Evolutionary conservation across 1,284 basidiomycete genomes (phyloP), one percentile per base, ranked within the genome.

Genomic region (Apiotrichum brassicae): DNA sequence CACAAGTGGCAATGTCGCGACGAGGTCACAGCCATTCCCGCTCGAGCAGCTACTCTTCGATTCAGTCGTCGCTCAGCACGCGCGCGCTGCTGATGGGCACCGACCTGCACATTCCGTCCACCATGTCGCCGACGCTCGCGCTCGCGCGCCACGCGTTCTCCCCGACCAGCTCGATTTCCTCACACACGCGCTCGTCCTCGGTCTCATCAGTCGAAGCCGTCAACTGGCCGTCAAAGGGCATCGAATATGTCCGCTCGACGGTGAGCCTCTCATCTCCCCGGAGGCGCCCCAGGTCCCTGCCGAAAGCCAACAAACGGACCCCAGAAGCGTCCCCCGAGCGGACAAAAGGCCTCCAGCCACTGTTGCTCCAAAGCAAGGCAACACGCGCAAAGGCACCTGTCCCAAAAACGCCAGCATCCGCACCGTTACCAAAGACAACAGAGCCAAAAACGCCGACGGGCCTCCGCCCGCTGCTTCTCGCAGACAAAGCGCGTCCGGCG

Each of bases 61-160:
- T 28, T 19, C 40, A 42, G 26, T 42, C 40, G 3, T 40, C 38
- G 16, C 23, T 40, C 2, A 7, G 14, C 4, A 23, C 14, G 4
- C 26, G 26, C 3, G 16, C 26, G 9, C 18, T 12, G 28, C 14
- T 30, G 2, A 6, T 40, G 3, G 1, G 9, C n/a, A 20, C 26
- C n/a, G 40, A 40, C 25, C 8, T 25, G 14, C 38, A 40, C 23
- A 26, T 40, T n/a, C n/a, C n/a, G n/a, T n/a, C 16, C 9, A 32
- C 40, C 7, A 28, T 42, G 26, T 42, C 40, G 25, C 40, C 40
- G n/a, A 42, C 40, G 11, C 28, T 42, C 9, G 40, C 40, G 18
- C 40, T 42, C 8, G 40, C 40, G 40, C 40, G 40, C 28, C 9
- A 24, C 24, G 25, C 38, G 38, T 40, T 40, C 38, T 40, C 38